Base-by-base conservation (phyloP, 176 grass and related monocot species). In the Hordeum marinum region DNA sequence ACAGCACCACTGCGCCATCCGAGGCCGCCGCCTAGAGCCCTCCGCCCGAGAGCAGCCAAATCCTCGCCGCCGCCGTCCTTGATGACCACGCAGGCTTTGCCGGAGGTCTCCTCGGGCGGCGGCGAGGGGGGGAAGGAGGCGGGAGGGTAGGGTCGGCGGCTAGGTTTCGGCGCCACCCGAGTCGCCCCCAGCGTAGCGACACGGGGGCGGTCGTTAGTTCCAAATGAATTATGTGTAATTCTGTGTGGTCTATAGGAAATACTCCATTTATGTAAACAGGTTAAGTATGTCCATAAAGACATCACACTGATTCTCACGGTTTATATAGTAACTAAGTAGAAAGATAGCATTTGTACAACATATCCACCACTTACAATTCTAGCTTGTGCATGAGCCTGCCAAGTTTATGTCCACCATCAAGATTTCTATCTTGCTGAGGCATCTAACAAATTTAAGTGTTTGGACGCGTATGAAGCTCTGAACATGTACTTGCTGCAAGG, bases 371-470 rank as follows among this genome's bases (percentile, higher is more conserved):
- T 24, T 67, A 65, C 6, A 23, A 24, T 34, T 84, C 45, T 80
- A 66, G 57, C 59, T 72, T 88, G 58, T 62, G 40, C 40, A 42
- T 42, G 40, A 11, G 50, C 72, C 52, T 72, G 17, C 40, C 27
- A 54, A 29, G 36, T 77, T 78, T 71, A 63, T 88, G 42, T 50
- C 63, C 78, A 67, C 25, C 41, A 80, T 67, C 62, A 12, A 24
- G 26, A 46, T 25, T 80, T n/a, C 37, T 80, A 34, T 17, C 17
- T 50, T 80, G 14, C 43, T 68, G 11, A 80, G 59, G 39, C 39
- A 65, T 80, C 25, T n/a, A 34, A 18, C 18, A 66, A 50, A 67
- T 68, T 50, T 77, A 77, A 77, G 32, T 54, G 31, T 69, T 42
- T 42, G 11, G 40, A 42, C 11, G 6, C 18, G 43, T 17, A 75